These are phyloP conservation scores for Syzygium aromaticum DNA, from an alignment of 345 rosid species.

Conservation along the genomic window DNA sequence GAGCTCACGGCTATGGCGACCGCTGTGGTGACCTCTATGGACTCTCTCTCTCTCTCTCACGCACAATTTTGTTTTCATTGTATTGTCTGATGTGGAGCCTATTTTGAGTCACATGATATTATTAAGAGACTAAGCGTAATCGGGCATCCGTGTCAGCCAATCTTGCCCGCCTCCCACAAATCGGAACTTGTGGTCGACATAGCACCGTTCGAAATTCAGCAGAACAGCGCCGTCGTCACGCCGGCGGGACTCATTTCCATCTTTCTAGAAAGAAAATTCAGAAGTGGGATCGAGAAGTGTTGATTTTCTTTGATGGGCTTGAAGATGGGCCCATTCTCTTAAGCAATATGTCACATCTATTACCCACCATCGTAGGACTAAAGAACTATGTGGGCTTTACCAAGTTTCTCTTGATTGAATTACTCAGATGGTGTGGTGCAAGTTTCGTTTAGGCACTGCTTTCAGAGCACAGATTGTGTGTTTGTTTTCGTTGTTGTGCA, in stretches of 20 bases:
- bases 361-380: not conserved
- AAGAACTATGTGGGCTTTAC: not conserved
- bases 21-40: too few relatives aligned
- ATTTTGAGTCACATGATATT: too few relatives aligned
- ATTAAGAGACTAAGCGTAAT: too few relatives aligned
- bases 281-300: not conserved
- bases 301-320: not conserved
- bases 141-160: too few relatives aligned
- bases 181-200: too few relatives aligned
- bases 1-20: too few relatives aligned
- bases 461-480: not conserved
- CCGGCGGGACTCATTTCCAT: not conserved
- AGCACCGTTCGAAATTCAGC: too few relatives aligned
- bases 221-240: too few relatives aligned
- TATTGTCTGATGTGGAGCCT: too few relatives aligned
- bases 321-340: not conserved
- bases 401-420: not conserved
- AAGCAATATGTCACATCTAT: not conserved
- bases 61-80: too few relatives aligned
- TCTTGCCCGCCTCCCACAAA: too few relatives aligned
- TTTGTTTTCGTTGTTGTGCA: not conserved
- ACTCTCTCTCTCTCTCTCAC: too few relatives aligned
- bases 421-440: not conserved
- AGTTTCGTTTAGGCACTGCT: not conserved
- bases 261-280: not conserved